Base-by-base conservation (phyloP, 208 protist species). In the Leishmania major region DNA sequence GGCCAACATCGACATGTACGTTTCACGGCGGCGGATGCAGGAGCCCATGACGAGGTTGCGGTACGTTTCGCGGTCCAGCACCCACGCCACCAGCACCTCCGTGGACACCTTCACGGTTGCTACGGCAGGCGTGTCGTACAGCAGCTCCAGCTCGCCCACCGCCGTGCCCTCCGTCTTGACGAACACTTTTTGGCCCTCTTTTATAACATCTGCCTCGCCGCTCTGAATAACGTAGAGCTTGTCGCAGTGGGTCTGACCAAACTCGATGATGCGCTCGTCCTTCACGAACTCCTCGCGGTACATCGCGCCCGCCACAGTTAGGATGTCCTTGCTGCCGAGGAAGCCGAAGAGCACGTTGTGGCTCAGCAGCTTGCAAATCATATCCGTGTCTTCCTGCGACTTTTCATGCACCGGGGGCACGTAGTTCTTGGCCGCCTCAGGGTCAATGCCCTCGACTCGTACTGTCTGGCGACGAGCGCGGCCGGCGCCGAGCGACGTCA, bases 41-140 rank as follows among this genome's bases (percentile, higher is more conserved):
- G 89, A 94, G 49, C 92, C 93, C 93, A 98, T 98, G 45, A 98
- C 93, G 6, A 98, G 86, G 87, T 96, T 95, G 80, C 93, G 92
- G 89, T 98, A 98, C 76, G 95, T 97, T 40, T 94, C 94, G 71
- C 95, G 92, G 87, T 96, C 94, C n/a, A 98, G 87, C 80, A 93
- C 91, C 94, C 94, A 98, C 31, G 94, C 92, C 17, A 97, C 90
- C 40, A 96, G 88, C 47, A 78, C 69, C 73, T 92, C 85, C 35
- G 92, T 93, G 87, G 87, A 93, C 45, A 97, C 94, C 77, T 93
- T 91, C 57, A 98, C 95, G 1, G 94, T 96, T 10, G 95, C 95
- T 5, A 96, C 92, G 67, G 89, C 90, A 6, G 92, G 91, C 3
- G 95, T 97, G 75, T 98, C 92, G 86, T 98, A 98, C 77, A 98